Evolutionary conservation across 176 grass and related monocot genomes (phyloP), one percentile per base, ranked within the genome.

Genomic region (Oryza punctata): DNA sequence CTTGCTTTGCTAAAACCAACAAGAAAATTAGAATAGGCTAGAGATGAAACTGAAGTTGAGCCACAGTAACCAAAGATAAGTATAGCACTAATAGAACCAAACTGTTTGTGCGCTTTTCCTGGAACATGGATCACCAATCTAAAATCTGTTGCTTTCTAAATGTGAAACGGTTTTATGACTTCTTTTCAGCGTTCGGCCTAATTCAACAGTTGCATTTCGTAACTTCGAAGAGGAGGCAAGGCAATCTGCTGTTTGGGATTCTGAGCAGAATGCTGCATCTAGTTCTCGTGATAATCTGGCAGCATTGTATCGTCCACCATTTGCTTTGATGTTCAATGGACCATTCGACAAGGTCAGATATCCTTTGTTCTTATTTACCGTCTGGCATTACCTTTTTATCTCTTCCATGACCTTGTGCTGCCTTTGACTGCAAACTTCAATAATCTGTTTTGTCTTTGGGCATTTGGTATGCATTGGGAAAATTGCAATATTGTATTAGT

Each of bases 221-320:
- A 93, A 99, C 67, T 96, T 99, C 43, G 93, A 96, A 80, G 89
- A 94, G 75, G 97, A 99, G 18, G 89, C 97, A 80, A 92, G 91
- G 63, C 87, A 90, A 61, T 88, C 95, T 29, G 89, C 89, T 86
- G 91, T 97, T 69, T 99, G 97, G 97, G 69, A 99, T 57, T 92
- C 93, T 84, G 84, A 80, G 13, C 85, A 84, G 70, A 92, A 81
- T 85, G 81, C 85, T 70, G 73, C 85, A 8, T 88, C 91, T 66
- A 84, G 85, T 47, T 88, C 91, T 47, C 89, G 45, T 59, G 80
- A 90, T 66, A 99, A 94, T 40, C 89, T 99, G 63, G 96, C 96
- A 63, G 90, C 96, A 45, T 87, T 99, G 73, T 99, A 99, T 73
- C 94, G 93, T 45, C 96, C 93, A 1, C 96, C 96, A 80, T 96